Base-by-base conservation (phyloP, 345 rosid genomes). In the Streptanthus diversifolius region DNA sequence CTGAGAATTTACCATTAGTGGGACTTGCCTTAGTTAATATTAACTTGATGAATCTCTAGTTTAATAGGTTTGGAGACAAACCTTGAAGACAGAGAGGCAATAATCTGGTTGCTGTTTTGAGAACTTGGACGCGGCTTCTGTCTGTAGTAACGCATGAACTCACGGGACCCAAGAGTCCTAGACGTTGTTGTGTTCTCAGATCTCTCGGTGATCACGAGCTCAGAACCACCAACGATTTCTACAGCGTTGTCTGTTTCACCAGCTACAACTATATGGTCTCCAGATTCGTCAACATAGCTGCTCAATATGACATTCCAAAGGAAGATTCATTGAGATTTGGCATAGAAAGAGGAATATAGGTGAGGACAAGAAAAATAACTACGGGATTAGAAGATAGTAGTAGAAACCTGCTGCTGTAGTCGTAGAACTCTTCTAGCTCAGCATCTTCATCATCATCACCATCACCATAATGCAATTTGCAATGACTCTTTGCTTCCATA, bases 371-470 rank as follows among this genome's bases (percentile, higher is more conserved):
- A 59, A 40, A 5, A 51, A 51, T n/a, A 53, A 56, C 7, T 13
- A 62, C 12, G 9, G 59, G 41, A 22, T 72, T 15, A 41, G 5
- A 66, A 70, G 54, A 55, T 5, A 52, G 12, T 43, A 47, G 52
- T 47, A 18, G 40, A 44, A 21, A 90, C 98, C 99, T 95, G 97
- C 98, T 87, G 71, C 84, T 81, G 72, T 91, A 95, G 80, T 95
- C 99, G 65, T 95, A 95, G 66, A 95, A 95, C 57, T 95, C 98
- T 77, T 95, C 97, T 45, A 95, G 80, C 21, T 95, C 98, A 17
- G 89, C 96, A 78, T 92, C 99, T 78, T 92, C 99, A 0, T 92
- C 93, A 22, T 88, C 97, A 59, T 79, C 92, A 11, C 88, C 98
- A 76, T 86, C 91, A 57, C 99, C 99, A 68, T 81, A 95, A 80